These are phyloP conservation scores for Nigrospora sphaerica DNA, from an alignment of 2,329 filamentous ascomycete species.

Conservation along the genomic window DNA sequence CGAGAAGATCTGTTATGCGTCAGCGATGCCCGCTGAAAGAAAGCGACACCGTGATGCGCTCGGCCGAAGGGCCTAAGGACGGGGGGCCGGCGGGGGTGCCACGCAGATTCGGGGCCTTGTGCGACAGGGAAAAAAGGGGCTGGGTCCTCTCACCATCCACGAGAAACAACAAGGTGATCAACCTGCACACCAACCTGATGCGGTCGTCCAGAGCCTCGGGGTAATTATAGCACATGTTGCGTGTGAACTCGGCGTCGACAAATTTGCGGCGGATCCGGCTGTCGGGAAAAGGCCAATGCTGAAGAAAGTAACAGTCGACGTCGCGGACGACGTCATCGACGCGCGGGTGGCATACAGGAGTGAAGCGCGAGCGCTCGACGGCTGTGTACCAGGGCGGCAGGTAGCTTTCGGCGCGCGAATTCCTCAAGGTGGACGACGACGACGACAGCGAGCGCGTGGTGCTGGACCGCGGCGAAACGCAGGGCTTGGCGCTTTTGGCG, in stretches of 20 bases:
- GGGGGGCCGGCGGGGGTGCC: not conserved
- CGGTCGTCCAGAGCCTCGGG: slow-evolving; percentile 28
- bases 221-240: slow-evolving; percentile 30
- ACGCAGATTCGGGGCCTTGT: too few relatives aligned
- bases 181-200: slow-evolving; percentile 27
- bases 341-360: slow-evolving; percentile 14
- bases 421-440: not conserved
- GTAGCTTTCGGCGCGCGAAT: not conserved
- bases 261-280: slow-evolving; percentile 24
- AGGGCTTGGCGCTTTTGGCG: not conserved
- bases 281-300: slow-evolving; percentile 27
- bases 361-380: not conserved
- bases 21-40: too few relatives aligned
- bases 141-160: slow-evolving; percentile 28
- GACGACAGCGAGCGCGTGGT: not conserved
- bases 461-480: not conserved
- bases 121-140: not conserved
- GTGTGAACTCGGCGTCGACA: slow-evolving; percentile 22
- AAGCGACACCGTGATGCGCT: too few relatives aligned
- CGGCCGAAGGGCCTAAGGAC: too few relatives aligned
- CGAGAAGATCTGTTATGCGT: slow-evolving; percentile 25
- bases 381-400: not conserved
- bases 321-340: slow-evolving; percentile 18
- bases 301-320: slow-evolving; percentile 29
- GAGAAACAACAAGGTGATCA: slow-evolving; percentile 32